Base-by-base conservation (phyloP, 2,329 filamentous ascomycete species). In the Samsoniella hepiali region DNA sequence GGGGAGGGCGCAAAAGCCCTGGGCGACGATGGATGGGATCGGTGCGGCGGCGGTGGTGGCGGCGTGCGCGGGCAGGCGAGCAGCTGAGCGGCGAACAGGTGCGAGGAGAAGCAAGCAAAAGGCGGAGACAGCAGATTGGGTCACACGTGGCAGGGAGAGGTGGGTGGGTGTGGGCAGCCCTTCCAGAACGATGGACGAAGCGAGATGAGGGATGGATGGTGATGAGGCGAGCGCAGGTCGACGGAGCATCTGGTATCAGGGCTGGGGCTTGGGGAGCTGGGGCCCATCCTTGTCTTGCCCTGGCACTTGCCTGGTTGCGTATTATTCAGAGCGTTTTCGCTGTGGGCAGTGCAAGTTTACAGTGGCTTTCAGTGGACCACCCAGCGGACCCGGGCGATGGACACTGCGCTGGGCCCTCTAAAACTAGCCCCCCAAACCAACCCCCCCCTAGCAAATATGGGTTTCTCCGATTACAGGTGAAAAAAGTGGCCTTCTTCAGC, bases 121-220 rank as follows among this genome's bases (percentile, higher is more conserved):
- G 44, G 56, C 56, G 56, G 56, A 49, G 42, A 58, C 44, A 31
- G 11, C 32, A 50, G 56, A 58, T 50, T 58, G 15, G n/a, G 56
- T 36, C 40, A 40, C 56, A 58, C 56, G 56, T 58, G 56, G 56
- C 56, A 58, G 32, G 22, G 44, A 29, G 11, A n/a, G n/a, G n/a
- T n/a, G n/a, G n/a, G n/a, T n/a, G n/a, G n/a, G n/a, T n/a, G n/a
- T n/a, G n/a, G n/a, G n/a, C n/a, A n/a, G n/a, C n/a, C n/a, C 56
- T 58, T 58, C 56, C 56, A 58, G 56, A 58, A 58, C 55, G 55
- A 57, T 57, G 55, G 42, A 13, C 17, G 54, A 57, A 57, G 54
- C 54, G 54, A 57, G 40, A 57, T 57, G 40, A 45, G 17, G 17
- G 51, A 40, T 40, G 51, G 29, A 27, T 27, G 31, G 22, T 57